These are phyloP conservation scores for Lycium barbarum DNA, from an alignment of 257 asterid genomes.

Conservation along the genomic window DNA sequence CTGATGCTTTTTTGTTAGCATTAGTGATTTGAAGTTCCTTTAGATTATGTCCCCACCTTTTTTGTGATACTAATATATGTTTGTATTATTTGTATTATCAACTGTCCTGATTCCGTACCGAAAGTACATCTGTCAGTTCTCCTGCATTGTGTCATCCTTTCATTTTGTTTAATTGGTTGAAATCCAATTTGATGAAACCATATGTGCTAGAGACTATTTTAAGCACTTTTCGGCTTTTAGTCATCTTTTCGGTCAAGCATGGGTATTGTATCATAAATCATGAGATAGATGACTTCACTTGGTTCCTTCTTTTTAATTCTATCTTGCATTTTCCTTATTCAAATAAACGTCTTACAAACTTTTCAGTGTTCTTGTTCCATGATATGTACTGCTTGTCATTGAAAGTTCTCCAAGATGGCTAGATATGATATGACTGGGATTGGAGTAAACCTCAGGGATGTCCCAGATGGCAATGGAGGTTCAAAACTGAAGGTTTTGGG, in stretches of 20 bases:
- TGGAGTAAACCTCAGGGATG: conserved; percentile 91
- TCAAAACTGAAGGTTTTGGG: conserved; percentile 87
- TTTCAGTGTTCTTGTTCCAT: conserved; percentile 76
- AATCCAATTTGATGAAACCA: neutral
- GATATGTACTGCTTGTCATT: conserved; percentile 64
- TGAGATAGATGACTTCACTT: neutral
- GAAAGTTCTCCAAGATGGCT: conserved; percentile 98
- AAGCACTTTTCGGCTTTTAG: neutral
- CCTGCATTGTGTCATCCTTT: neutral
- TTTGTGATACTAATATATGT: neutral
- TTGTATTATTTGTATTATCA: neutral
- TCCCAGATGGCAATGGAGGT: conserved; percentile 78
- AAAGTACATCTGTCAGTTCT: neutral
- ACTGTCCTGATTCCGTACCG: neutral
- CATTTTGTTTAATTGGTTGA: conserved; percentile 10
- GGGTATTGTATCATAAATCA: neutral
- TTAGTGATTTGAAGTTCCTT: neutral
- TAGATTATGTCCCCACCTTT: neutral
- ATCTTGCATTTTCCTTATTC: conserved; percentile 10
- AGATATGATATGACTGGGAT: conserved; percentile 96
- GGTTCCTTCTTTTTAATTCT: conserved; percentile 5
- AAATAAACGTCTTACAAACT: conserved; percentile 36
- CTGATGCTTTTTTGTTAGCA: neutral
- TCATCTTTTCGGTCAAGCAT: conserved; percentile 1
- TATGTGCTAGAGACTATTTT: neutral